A percentile compares a stretch with the other conserved stretches of the same genome.
phyloP scores from a whole-genome alignment of 441 rosid genomes.

The Sinapis alba region DNA sequence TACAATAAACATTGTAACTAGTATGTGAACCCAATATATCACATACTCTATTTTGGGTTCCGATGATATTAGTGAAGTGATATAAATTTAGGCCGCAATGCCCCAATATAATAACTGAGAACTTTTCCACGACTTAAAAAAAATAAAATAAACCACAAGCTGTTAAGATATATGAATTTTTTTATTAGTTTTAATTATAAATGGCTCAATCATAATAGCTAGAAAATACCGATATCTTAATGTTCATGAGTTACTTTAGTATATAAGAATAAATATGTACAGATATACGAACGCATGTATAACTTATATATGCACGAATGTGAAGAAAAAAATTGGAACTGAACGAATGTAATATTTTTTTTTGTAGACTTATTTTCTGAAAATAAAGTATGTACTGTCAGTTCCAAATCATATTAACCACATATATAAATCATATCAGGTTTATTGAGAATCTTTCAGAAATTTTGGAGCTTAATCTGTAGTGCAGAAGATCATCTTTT shows the following conservation, averaged over 20 bases:
- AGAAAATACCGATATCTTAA: background rate
- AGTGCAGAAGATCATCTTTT: conserved; percentile 10
- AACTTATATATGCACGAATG: background rate
- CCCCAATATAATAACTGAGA: conserved; percentile 32
- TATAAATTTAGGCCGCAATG: conserved; percentile 14
- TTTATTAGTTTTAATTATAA: background rate
- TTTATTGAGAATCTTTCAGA: background rate
- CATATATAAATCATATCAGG: background rate
- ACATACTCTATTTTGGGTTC: background rate
- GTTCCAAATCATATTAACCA: conserved; percentile 12
- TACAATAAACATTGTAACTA: conserved; percentile 9
- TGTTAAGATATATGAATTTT: conserved; percentile 5
- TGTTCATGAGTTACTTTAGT: background rate
- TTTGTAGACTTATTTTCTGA: background rate
- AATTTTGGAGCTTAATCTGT: conserved; percentile 10
- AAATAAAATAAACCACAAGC: background rate
- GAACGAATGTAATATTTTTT: background rate
- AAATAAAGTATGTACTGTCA: background rate
- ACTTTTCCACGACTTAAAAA: conserved; percentile 10
- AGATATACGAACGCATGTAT: background rate
- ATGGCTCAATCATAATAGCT: background rate
- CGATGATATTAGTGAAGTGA: background rate
- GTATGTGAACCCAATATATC: background rate
- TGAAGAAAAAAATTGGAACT: background rate
- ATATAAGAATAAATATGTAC: conserved; percentile 13